A percentile compares a stretch with the other conserved stretches of the same genome.
These are phyloP conservation scores for Solanum corneliomulleri DNA, from an alignment of 257 asterid genomes.

Conservation along the genomic window DNA sequence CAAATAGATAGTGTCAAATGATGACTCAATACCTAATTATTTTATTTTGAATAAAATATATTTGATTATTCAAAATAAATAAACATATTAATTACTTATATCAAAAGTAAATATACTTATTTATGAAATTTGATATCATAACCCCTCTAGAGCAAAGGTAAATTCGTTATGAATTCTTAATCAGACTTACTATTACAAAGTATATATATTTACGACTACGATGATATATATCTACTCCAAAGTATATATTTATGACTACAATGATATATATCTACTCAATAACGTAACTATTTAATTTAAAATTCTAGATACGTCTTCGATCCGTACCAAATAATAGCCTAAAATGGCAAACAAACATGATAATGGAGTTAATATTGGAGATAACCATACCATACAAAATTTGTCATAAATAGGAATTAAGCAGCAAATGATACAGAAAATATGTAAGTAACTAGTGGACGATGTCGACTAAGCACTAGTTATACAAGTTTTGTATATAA, in stretches of 20 bases:
- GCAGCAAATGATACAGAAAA: neutral
- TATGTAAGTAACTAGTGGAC: neutral
- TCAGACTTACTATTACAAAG: neutral
- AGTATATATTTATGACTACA: neutral
- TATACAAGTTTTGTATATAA: neutral
- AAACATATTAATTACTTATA: too few relatives aligned
- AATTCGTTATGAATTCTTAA: neutral
- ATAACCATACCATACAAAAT: neutral
- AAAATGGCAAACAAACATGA: neutral
- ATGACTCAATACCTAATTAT: too few relatives aligned
- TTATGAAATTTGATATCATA: too few relatives aligned
- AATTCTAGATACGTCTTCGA: neutral
- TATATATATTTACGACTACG: neutral
- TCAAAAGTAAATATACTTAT: too few relatives aligned
- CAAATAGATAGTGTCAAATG: too few relatives aligned
- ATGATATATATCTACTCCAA: neutral
- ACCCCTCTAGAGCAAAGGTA: neutral
- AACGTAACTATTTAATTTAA: neutral
- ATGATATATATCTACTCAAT: neutral
- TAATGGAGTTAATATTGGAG: neutral
- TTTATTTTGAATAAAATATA: too few relatives aligned
- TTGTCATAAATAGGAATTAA: neutral
- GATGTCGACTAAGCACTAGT: neutral
- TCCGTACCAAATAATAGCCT: too few relatives aligned
- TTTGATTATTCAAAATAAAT: too few relatives aligned